These are phyloP conservation scores for Gaillardinia entomophila DNA, from an alignment of 805 yeast genomes.

Conservation along the genomic window DNA sequence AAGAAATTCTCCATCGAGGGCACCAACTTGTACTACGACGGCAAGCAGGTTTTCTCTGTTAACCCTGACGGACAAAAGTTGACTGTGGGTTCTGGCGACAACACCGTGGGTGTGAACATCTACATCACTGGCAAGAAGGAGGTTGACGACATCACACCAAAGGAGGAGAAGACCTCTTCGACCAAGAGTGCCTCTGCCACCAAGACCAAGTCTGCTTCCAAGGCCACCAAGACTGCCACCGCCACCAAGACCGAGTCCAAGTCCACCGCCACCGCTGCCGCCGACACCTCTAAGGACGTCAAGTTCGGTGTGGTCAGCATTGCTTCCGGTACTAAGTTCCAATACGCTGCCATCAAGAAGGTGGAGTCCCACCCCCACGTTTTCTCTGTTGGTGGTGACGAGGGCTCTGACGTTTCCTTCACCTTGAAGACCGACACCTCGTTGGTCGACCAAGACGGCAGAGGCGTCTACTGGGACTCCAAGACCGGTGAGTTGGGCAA, in stretches of 20 bases:
- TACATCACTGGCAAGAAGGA: background rate
- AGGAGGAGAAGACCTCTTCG: no score
- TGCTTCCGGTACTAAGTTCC: no score
- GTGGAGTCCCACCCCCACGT: constrained; percentile 26
- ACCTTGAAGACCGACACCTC: constrained; percentile 19
- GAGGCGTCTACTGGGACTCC: constrained; percentile 21
- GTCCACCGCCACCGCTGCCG: no score
- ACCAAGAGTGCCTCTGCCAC: no score
- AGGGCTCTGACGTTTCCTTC: constrained; percentile 19
- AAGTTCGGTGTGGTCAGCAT: no score
- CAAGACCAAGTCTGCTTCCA: no score
- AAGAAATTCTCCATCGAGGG: constrained; percentile 7
- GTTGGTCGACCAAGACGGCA: constrained; percentile 25
- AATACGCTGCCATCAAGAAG: constrained; percentile 23
- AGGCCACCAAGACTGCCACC: background rate
- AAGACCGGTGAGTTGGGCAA: constrained; percentile 27
- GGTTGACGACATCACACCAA: background rate
- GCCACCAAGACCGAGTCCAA: no score
- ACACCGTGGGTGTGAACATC: background rate
- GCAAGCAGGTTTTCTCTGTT: background rate
- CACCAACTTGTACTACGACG: constrained; percentile 1
- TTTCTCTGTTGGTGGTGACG: constrained; percentile 28
- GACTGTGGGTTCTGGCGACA: background rate
- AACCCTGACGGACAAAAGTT: background rate
- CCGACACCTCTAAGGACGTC: no score